Base-by-base conservation (phyloP, 176 grass and related monocot species). In the Eremochloa ophiuroides region DNA sequence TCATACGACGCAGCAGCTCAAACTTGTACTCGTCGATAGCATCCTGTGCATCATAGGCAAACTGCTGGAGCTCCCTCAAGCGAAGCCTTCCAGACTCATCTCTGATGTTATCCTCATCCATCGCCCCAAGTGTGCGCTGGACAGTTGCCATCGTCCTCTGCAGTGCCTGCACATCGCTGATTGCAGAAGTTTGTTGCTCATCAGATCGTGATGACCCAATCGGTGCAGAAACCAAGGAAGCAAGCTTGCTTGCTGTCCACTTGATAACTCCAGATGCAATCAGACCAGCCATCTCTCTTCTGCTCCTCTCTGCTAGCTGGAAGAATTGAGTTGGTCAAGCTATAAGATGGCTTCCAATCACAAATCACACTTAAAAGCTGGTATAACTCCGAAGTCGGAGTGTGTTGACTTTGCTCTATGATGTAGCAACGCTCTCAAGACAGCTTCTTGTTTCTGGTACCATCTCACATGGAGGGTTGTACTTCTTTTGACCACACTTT, bases 1-100 rank as follows among this genome's bases (percentile, higher is more conserved):
- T 79, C 56, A 35, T 20, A 46, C 61, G 58, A 10, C 26, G 79
- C 33, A 88, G 29, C 16, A 83, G 26, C 60, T 83, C 85, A 78
- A 82, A 88, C 62, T 78, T 56, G 71, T 88, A 88, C 73, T 78
- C 72, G 11, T 83, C 80, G 9, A 88, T 55, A 27, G 81, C 80
- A 83, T 88, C 80, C 35, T 88, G 79, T 10, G 85, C 85, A 83
- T 88, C 79, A 88, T 67, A 68, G 16, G 73, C 85, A 26, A 88
- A 59, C 28, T 82, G 43, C 50, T 82, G 65, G 13, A 88, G 85
- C 71, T 88, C 85, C 53, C 62, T 74, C 25, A 88, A 25, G 40
- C 85, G 71, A n/a, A 88, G 80, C 29, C 76, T 83, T 63, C 63
- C 63, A 41, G 86, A 53, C 28, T 64, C 67, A 73, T 39, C 29